Evolutionary conservation across 2,329 filamentous ascomycete species (phyloP).

Genomic region (Cordyceps farinosa): DNA sequence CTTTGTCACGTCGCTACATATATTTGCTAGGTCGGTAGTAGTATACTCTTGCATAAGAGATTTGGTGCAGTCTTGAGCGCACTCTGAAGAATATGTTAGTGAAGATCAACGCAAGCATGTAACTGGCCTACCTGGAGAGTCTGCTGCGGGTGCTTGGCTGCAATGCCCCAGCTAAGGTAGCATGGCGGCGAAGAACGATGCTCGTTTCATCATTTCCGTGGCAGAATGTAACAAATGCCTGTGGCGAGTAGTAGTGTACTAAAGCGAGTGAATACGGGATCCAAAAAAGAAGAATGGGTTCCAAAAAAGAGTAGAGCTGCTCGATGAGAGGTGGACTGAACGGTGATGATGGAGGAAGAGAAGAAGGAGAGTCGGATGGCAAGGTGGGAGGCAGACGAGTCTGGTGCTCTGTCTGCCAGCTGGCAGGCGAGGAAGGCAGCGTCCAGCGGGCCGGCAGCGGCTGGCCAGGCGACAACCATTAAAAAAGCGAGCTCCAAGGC

Average conservation of each 20-base stretch:
- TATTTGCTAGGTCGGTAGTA: slow-evolving; percentile 19
- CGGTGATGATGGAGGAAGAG: slow-evolving; percentile 20
- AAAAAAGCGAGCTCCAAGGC: not conserved
- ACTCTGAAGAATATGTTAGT: slow-evolving; percentile 17
- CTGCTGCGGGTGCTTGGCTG: slow-evolving; percentile 6
- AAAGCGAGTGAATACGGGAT: slow-evolving; percentile 24
- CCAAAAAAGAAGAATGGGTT: slow-evolving; percentile 31
- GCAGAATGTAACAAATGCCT: slow-evolving; percentile 16
- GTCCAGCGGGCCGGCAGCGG: not conserved
- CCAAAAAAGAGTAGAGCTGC: slow-evolving; percentile 26
- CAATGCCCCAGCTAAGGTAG: slow-evolving; percentile 16
- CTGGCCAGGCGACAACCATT: not conserved
- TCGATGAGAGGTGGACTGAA: slow-evolving; percentile 24
- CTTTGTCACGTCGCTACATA: slow-evolving; percentile 23
- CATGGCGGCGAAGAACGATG: slow-evolving; percentile 6
- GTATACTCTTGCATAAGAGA: slow-evolving; percentile 21
- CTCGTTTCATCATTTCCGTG: slow-evolving; percentile 15
- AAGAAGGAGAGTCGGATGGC: slow-evolving; percentile 18
- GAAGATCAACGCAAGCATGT: too few relatives aligned
- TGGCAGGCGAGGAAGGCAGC: slow-evolving; percentile 11
- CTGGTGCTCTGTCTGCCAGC: not conserved
- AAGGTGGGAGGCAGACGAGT: not conserved
- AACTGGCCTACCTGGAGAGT: slow-evolving; percentile 3
- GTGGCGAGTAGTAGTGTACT: slow-evolving; percentile 21
- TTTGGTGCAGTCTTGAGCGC: slow-evolving; percentile 23